A percentile compares a stretch with the other conserved stretches of the same genome.
Evolutionary conservation across 805 yeast genomes (phyloP).

Genomic region (Candida maltosa): DNA sequence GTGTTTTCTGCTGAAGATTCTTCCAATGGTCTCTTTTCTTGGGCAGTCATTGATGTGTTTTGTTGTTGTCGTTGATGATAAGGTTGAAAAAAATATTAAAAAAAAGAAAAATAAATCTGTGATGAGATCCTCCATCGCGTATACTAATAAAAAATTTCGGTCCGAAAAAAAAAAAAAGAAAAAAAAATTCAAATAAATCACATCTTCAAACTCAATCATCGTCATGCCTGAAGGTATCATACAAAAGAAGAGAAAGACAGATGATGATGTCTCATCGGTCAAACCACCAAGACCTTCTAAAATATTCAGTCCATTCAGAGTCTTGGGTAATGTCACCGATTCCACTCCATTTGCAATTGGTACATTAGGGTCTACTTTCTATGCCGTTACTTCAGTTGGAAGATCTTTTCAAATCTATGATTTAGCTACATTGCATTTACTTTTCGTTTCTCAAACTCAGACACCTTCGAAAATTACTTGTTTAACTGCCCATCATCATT

Average conservation of each 20-base stretch:
- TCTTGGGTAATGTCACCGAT: conserved; percentile 85
- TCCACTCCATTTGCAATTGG: conserved; percentile 84
- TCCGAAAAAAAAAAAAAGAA: not conserved
- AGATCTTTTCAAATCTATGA: conserved; percentile 89
- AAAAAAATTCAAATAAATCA: too few species aligned
- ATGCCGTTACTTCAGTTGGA: conserved; percentile 88
- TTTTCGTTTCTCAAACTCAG: conserved; percentile 82
- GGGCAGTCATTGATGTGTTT: conserved; percentile 3
- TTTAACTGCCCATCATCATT: conserved; percentile 77
- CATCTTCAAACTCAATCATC: not conserved
- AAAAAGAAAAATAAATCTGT: too few species aligned
- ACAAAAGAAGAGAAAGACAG: conserved; percentile 34
- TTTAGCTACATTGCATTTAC: conserved; percentile 76
- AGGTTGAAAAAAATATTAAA: too few species aligned
- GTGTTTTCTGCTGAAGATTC: conserved; percentile 6
- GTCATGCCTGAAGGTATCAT: too few species aligned
- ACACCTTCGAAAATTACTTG: conserved; percentile 68
- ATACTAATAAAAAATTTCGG: conserved; percentile 1
- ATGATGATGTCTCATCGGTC: not conserved
- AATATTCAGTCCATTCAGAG: conserved; percentile 83
- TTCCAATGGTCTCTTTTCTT: conserved; percentile 15
- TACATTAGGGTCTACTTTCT: conserved; percentile 81
- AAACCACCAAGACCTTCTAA: conserved; percentile 20
- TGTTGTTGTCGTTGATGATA: too few species aligned
- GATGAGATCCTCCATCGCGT: too few species aligned